phyloP scores from a whole-genome alignment of 768 basidiomycete species.

The Tylopilus plumbeoviolaceoides region DNA sequence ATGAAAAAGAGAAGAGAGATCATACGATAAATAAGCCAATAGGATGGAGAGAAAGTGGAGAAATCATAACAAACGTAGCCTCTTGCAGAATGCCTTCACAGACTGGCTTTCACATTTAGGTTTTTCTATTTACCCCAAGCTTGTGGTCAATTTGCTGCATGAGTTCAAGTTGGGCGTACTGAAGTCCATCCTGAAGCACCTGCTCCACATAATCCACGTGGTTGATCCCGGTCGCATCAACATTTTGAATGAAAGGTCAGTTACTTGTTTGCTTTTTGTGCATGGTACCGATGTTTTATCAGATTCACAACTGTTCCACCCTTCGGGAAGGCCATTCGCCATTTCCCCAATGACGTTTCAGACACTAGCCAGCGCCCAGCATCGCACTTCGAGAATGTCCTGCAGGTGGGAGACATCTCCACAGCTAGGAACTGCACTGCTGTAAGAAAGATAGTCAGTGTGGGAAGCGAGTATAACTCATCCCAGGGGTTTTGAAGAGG shows the following conservation, averaged over 20 bases:
- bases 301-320: background rate
- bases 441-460: too few species aligned
- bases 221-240: background rate
- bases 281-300: too few species aligned
- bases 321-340: conserved; percentile 26
- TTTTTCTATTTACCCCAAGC: too few species aligned
- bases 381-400: conserved; percentile 8
- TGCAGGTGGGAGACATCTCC: conserved; percentile 6
- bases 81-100: background rate
- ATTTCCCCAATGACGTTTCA: conserved; percentile 33
- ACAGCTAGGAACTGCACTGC: too few species aligned
- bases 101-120: background rate
- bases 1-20: too few species aligned
- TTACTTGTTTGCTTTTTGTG: too few species aligned
- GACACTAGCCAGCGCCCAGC: conserved; percentile 33
- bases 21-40: too few species aligned
- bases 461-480: too few species aligned
- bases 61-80: too few species aligned
- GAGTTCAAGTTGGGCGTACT: background rate
- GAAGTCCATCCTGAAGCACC: background rate
- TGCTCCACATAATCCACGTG: background rate
- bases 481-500: too few species aligned
- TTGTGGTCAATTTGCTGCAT: background rate
- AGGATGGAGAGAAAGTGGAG: too few species aligned
- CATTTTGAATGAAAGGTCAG: background rate